Percentiles rank a stretch among this genome's conserved stretches.
Conservation (phyloP, 257 asterid genomes). For the Solanum phureja region DNA sequence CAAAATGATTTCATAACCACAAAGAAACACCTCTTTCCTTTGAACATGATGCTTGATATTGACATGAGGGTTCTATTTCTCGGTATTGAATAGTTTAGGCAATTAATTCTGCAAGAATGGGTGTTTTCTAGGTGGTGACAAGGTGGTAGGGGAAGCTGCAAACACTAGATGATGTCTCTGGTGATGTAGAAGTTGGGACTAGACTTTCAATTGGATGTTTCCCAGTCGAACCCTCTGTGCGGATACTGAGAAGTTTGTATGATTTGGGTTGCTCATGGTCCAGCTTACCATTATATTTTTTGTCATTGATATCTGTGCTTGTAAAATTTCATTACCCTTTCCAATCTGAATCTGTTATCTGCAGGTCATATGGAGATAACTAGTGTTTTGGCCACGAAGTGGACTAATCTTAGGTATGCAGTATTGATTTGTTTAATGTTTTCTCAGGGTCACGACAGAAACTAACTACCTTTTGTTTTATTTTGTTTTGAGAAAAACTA, state of each 20-base stretch:
- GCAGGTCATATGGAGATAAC: slow-evolving; percentile 2
- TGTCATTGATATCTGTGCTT: not conserved
- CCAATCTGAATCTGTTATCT: slow-evolving; percentile 3
- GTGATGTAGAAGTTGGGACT: not conserved
- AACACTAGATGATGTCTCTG: not conserved
- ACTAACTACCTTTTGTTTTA: not conserved
- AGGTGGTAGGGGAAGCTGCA: not conserved
- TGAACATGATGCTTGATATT: not conserved
- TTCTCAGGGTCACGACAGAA: not conserved
- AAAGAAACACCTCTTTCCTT: not conserved
- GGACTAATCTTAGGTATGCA: slow-evolving; percentile 3
- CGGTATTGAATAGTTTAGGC: not conserved
- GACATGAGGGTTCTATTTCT: not conserved
- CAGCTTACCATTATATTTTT: not conserved
- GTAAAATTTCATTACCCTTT: not conserved
- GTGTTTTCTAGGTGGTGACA: not conserved
- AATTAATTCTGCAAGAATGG: not conserved
- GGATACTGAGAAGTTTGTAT: not conserved
- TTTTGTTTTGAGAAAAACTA: not conserved
- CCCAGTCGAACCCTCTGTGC: not conserved
- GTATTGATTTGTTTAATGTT: not conserved
- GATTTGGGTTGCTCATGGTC: not conserved
- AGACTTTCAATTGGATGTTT: not conserved
- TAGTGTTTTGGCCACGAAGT: not conserved
- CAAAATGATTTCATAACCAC: not conserved